Evolutionary conservation across 2,329 filamentous ascomycete species (phyloP).

Genomic region (Aquanectria penicillioides): DNA sequence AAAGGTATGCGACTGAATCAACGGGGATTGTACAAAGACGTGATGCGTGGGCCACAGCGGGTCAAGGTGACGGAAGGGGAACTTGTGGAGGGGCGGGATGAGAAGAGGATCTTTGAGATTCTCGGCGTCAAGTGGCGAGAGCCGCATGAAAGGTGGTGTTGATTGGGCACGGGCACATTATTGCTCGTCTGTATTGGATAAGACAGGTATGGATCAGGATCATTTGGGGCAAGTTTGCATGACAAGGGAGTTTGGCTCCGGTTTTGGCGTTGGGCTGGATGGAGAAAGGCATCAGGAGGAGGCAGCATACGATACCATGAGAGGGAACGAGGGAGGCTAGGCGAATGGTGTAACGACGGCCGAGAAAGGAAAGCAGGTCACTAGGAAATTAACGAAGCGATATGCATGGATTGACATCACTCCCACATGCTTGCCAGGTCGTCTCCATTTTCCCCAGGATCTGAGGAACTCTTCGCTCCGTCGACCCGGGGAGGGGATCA

Average conservation of each 20-base stretch:
- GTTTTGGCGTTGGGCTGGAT: too few relatives aligned
- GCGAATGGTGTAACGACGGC: too few relatives aligned
- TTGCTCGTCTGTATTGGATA: background rate
- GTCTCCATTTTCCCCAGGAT: background rate
- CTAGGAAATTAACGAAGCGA: background rate
- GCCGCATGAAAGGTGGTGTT: constrained; percentile 81
- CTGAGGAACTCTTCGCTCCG: background rate
- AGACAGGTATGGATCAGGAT: background rate
- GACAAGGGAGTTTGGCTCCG: too few relatives aligned
- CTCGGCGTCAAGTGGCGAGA: constrained; percentile 87
- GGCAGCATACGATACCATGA: too few relatives aligned
- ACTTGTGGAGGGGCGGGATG: constrained; percentile 78
- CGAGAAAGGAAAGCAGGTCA: too few relatives aligned
- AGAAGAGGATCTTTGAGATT: constrained; percentile 83
- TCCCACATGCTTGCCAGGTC: background rate
- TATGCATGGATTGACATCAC: background rate
- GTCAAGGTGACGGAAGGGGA: constrained; percentile 73
- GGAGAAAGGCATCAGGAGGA: too few relatives aligned
- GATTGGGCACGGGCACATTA: constrained; percentile 33
- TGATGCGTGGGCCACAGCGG: constrained; percentile 67
- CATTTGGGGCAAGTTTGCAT: too few relatives aligned
- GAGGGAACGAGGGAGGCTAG: too few relatives aligned
- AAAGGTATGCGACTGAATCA: constrained; percentile 90
- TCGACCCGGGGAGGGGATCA: constrained; percentile 12
- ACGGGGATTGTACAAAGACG: constrained; percentile 78